These are phyloP conservation scores for Phytophthora pini DNA, from an alignment of 352 stramenopile species.

Conservation along the genomic window DNA sequence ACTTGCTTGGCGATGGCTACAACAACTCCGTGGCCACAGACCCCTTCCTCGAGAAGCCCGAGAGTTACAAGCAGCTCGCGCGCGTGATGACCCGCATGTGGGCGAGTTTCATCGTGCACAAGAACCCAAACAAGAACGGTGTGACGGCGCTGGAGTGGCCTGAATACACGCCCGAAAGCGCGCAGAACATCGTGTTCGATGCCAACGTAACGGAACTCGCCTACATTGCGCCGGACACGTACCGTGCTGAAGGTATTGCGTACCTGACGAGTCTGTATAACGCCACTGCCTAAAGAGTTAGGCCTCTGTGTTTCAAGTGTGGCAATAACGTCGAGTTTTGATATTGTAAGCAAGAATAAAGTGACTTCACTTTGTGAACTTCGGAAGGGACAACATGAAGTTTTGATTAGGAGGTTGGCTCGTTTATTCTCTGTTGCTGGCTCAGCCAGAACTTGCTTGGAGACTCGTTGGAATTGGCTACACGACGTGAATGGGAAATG, in stretches of 20 bases:
- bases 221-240: slow-evolving; percentile 38
- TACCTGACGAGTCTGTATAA: slow-evolving; percentile 35
- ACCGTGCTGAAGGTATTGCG: slow-evolving; percentile 34
- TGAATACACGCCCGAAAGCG: slow-evolving; percentile 31
- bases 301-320: too few species aligned
- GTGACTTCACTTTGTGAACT: too few species aligned
- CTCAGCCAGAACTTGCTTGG: too few species aligned
- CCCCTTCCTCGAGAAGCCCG: slow-evolving; percentile 29
- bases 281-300: slow-evolving; percentile 16
- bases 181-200: slow-evolving; percentile 40
- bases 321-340: too few species aligned
- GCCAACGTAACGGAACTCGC: slow-evolving; percentile 34
- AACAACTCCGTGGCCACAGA: slow-evolving; percentile 28
- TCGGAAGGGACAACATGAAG: too few species aligned
- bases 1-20: slow-evolving; percentile 34
- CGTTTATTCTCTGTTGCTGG: not conserved
- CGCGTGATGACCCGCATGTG: slow-evolving; percentile 42
- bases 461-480: too few species aligned
- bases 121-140: slow-evolving; percentile 28
- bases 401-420: too few species aligned
- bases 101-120: slow-evolving; percentile 39
- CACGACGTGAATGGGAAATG: too few species aligned
- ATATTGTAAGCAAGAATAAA: too few species aligned
- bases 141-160: slow-evolving; percentile 32
- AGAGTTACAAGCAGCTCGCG: slow-evolving; percentile 24